Conservation (phyloP, 1,284 basidiomycete species). For the Schizophyllum amplum region DNA sequence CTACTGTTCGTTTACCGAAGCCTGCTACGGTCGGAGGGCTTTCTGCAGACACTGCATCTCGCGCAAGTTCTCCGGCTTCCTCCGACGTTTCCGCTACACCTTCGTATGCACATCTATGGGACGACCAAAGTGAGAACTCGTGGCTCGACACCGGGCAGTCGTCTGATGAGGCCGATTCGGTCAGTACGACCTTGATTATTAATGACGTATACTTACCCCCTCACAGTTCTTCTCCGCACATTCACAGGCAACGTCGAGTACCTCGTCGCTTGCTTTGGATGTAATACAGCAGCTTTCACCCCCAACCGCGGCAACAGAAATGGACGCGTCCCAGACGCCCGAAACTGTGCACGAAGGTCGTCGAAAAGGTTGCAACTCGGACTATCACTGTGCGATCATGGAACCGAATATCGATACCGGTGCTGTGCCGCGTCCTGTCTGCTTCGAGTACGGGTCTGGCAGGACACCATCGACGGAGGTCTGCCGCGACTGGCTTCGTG, state of each 20-base stretch:
- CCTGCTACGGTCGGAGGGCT: no score
- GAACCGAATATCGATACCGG: constrained; percentile 2
- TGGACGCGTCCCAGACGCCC: constrained; percentile 5
- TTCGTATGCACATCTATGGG: neutral
- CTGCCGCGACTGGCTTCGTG: neutral
- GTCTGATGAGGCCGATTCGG: constrained; percentile 2
- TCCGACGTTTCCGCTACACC: no score
- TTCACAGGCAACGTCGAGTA: neutral
- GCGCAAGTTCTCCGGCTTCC: no score
- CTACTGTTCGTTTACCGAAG: no score
- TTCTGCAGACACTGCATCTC: no score
- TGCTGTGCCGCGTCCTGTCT: neutral
- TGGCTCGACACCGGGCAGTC: constrained; percentile 7
- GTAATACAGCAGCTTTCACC: neutral
- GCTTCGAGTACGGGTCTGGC: neutral
- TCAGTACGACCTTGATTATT: neutral
- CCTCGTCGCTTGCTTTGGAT: neutral
- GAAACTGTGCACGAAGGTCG: constrained; percentile 4
- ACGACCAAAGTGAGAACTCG: neutral
- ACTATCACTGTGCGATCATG: constrained; percentile 5
- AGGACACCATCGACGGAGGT: neutral
- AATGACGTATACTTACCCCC: no score
- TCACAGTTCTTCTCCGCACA: neutral
- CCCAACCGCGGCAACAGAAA: no score
- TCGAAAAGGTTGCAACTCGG: constrained; percentile 2